Percentiles rank a stretch among this genome's conserved stretches.
phyloP scores from a whole-genome alignment of 306 rosid species.

The Casuarina glauca region DNA sequence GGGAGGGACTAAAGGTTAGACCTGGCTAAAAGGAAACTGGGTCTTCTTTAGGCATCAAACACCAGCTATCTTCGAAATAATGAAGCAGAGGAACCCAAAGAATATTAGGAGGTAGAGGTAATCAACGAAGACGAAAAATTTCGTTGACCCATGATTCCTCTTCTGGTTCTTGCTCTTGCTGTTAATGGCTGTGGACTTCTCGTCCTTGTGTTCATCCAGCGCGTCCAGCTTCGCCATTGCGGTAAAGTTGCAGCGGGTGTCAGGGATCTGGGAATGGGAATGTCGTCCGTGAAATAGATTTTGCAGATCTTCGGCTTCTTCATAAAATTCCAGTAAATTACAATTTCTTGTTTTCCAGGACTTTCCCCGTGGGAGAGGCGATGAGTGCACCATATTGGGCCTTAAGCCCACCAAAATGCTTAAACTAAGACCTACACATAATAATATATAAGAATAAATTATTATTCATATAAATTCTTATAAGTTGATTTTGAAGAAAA shows the following conservation, averaged over 20 bases:
- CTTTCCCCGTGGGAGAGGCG: neutral
- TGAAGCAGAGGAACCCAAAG: conserved; percentile 56
- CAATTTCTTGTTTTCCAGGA: neutral
- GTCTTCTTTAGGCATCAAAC: conserved; percentile 34
- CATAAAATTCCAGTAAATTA: neutral
- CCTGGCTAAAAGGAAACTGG: conserved; percentile 30
- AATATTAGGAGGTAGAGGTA: conserved; percentile 66
- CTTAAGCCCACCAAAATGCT: neutral
- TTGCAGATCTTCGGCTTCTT: neutral
- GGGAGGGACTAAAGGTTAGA: neutral
- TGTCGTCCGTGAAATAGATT: neutral
- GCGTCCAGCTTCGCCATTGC: conserved; percentile 61
- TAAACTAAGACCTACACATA: too few species aligned
- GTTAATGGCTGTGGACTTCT: neutral
- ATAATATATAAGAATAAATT: too few species aligned
- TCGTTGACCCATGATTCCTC: conserved; percentile 60
- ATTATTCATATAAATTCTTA: too few species aligned
- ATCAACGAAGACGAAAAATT: conserved; percentile 70
- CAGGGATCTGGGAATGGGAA: neutral
- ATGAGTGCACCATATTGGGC: neutral
- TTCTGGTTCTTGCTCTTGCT: conserved; percentile 32
- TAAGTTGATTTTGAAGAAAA: too few species aligned
- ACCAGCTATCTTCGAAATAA: conserved; percentile 53
- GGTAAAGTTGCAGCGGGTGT: conserved; percentile 11
- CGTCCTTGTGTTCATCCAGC: conserved; percentile 32